Base-by-base conservation (phyloP, 371 early-diverging fungal genomes). In the Lichtheimia hyalospora region DNA sequence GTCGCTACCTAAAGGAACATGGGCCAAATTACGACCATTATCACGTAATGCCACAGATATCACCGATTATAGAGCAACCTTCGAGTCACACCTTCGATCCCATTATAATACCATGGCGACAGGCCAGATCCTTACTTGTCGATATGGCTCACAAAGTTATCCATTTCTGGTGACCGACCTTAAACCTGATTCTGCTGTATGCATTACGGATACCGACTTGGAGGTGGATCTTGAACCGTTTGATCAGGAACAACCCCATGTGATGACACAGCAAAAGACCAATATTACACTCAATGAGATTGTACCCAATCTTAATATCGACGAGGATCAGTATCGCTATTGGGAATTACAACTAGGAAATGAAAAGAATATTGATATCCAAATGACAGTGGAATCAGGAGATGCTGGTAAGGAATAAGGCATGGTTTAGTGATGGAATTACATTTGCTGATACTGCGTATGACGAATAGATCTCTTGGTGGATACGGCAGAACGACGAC, bases 171-270 rank as follows among this genome's bases (percentile, higher is more conserved):
- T 94, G 0, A 73, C 75, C 6, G 87, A 89, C 14, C 69, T 93
- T 8, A 83, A 88, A 67, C 92, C 93, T 0, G 74, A 70, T 8
- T 67, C 68, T 21, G 90, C 83, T 39, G 91, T 88, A 12, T 87
- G 79, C 42, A 81, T 86, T 6, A 86, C 92, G 4, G 91, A 96
- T 65, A 92, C 92, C 1, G 96, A 96, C 69, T 70, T 96, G 14
- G 89, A 89, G 39, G 89, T 94, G 8, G 93, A 94, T 59, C 84
- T 94, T 51, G 84, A 83, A 43, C 82, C 87, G 3, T 58, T 82
- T 24, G 78, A 58, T 21, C 52, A 66, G 60, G 52, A 44, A 25
- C 54, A 23, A 49, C 49, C 44, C 0, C n/a, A 42, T 20, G 49
- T 6, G 18, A 25, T 23, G 34, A 18, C 25, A 16, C 23, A 40